Conservation (phyloP, 2,329 filamentous ascomycete species). For the Torrubiellomyces zombiae region DNA sequence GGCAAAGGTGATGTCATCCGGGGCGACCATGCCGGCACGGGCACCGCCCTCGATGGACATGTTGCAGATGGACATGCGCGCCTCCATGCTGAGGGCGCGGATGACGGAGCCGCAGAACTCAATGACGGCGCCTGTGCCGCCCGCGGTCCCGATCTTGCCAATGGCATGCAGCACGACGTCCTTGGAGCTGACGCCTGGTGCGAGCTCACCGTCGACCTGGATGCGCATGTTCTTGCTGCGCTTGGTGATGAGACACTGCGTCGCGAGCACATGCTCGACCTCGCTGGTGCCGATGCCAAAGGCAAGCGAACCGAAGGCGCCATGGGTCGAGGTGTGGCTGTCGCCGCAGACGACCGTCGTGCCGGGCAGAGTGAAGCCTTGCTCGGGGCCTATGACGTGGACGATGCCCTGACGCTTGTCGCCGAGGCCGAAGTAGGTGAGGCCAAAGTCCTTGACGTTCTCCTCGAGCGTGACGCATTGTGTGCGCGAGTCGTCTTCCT, state of each 20-base stretch:
- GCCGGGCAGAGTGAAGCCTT: conserved; percentile 93
- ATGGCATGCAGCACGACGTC: conserved; percentile 89
- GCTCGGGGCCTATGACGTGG: conserved; percentile 94
- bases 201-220: conserved; percentile 79
- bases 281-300: conserved; percentile 97
- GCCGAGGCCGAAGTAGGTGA: conserved; percentile 92
- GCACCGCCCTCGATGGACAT: conserved; percentile 97
- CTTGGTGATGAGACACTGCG: conserved; percentile 86
- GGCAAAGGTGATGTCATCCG: conserved; percentile 84
- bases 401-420: conserved; percentile 97
- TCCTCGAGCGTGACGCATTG: conserved; percentile 95
- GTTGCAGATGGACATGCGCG: conserved; percentile 98
- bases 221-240: conserved; percentile 98
- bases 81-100: conserved; percentile 79
- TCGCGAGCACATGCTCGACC: conserved; percentile 95
- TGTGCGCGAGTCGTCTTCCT: conserved; percentile 81
- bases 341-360: conserved; percentile 97
- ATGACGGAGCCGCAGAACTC: conserved; percentile 97
- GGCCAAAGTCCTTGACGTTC: conserved; percentile 89
- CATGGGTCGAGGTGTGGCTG: conserved; percentile 95
- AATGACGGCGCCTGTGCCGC: conserved; percentile 86
- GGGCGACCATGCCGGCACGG: conserved; percentile 90
- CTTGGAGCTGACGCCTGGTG: conserved; percentile 87
- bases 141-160: conserved; percentile 84
- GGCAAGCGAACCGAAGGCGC: conserved; percentile 84